Conservation (phyloP, 257 asterid species). For the Cinchona pubescens region DNA sequence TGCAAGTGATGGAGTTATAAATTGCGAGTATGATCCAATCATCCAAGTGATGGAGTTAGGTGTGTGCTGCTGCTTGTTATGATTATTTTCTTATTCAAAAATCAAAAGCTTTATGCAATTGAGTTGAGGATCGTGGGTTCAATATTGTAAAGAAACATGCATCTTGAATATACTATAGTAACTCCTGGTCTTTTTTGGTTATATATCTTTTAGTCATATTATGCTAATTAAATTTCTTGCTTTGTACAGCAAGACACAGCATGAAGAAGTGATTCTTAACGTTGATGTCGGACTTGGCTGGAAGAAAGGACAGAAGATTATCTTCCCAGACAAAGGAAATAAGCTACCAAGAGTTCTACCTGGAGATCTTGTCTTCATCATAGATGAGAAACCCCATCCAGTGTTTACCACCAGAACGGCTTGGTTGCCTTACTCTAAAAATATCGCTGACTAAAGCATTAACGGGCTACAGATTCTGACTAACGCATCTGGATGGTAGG, state of each 20-base stretch:
- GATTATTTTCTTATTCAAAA: not conserved
- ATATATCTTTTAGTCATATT: not conserved
- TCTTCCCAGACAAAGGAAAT: constrained; percentile 45
- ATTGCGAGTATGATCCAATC: too few species aligned
- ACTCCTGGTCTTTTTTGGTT: not conserved
- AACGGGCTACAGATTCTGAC: constrained; percentile 32
- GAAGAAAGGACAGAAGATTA: constrained; percentile 52
- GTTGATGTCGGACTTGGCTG: constrained; percentile 39
- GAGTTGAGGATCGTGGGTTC: not conserved
- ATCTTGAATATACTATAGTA: not conserved
- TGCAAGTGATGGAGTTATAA: not conserved
- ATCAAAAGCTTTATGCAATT: not conserved
- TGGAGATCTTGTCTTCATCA: constrained; percentile 40
- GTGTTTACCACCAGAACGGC: constrained; percentile 41
- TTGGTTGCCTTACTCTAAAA: constrained; percentile 29
- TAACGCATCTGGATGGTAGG: constrained; percentile 42
- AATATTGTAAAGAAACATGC: not conserved
- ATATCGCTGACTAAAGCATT: constrained; percentile 38
- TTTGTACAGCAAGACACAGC: constrained; percentile 27
- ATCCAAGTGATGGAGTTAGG: too few species aligned
- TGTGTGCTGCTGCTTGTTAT: not conserved
- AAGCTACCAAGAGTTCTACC: constrained; percentile 36
- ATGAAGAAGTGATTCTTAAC: constrained; percentile 30
- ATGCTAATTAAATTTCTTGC: not conserved
- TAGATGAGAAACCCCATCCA: constrained; percentile 45